A percentile compares a stretch with the other conserved stretches of the same genome.
Evolutionary conservation across 768 basidiomycete genomes (phyloP).

Genomic region (Rhodosporidiobolus odoratus): DNA sequence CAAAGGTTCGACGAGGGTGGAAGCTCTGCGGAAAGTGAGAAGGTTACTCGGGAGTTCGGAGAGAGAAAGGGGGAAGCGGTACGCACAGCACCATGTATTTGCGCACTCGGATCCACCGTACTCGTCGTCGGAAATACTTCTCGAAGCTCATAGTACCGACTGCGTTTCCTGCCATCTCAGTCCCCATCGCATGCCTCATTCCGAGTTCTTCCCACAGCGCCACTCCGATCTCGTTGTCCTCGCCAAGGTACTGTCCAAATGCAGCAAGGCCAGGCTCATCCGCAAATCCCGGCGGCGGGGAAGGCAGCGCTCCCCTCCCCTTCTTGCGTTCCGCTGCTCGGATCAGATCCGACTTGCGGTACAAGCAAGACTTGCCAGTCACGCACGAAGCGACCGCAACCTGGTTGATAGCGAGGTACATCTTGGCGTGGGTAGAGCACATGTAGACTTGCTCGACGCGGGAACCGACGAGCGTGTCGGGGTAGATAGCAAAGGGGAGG

Average conservation of each 20-base stretch:
- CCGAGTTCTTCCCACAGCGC: slow-evolving; percentile 90
- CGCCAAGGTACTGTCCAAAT: slow-evolving; percentile 84
- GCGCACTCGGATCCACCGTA: slow-evolving; percentile 94
- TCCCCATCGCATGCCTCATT: slow-evolving; percentile 79
- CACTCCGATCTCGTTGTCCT: slow-evolving; percentile 94
- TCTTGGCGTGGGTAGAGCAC: slow-evolving; percentile 96
- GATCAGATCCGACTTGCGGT: slow-evolving; percentile 80
- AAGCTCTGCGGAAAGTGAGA: slow-evolving; percentile 47
- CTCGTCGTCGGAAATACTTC: slow-evolving; percentile 81
- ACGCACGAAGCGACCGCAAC: slow-evolving; percentile 88
- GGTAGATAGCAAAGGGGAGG: slow-evolving; percentile 79
- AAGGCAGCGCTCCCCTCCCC: slow-evolving; percentile 2
- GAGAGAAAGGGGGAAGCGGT: not conserved
- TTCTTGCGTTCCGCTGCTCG: slow-evolving; percentile 54
- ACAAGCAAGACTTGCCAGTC: slow-evolving; percentile 92
- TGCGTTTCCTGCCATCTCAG: slow-evolving; percentile 80
- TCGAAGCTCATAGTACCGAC: slow-evolving; percentile 78
- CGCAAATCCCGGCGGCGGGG: slow-evolving; percentile 1
- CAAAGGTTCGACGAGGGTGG: slow-evolving; percentile 84
- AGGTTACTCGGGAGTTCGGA: not conserved
- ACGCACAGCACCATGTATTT: slow-evolving; percentile 74
- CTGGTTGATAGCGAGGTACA: slow-evolving; percentile 95
- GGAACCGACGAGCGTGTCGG: slow-evolving; percentile 64
- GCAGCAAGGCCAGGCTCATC: slow-evolving; percentile 53
- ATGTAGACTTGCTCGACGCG: slow-evolving; percentile 87